Conservation (phyloP, 2,329 filamentous ascomycete genomes). For the Fusarium oligoseptatum region DNA sequence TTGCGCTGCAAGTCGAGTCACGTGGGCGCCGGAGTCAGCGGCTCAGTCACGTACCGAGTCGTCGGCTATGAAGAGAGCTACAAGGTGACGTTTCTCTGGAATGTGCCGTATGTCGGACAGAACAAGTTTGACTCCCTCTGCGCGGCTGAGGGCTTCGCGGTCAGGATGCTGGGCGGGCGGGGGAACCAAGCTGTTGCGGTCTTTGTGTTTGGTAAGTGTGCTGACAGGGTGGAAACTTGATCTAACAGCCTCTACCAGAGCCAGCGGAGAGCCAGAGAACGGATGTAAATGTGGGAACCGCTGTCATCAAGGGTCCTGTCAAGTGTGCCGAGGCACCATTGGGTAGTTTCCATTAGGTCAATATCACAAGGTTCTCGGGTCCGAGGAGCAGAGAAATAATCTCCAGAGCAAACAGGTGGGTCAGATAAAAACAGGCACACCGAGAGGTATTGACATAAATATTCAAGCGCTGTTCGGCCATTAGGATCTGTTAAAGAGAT, state of each 20-base stretch:
- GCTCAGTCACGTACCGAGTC: slow-evolving; percentile 14
- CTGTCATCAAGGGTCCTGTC: not conserved
- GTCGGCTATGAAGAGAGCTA: not conserved
- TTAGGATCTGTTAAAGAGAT: too few species aligned
- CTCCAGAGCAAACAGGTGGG: not conserved
- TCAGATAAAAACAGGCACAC: too few species aligned
- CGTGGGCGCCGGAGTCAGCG: slow-evolving; percentile 4
- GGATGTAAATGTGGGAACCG: slow-evolving; percentile 8
- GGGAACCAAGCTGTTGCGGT: slow-evolving; percentile 19
- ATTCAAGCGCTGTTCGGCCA: too few species aligned
- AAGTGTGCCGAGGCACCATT: not conserved
- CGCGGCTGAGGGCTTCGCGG: not conserved
- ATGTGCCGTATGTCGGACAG: slow-evolving; percentile 6
- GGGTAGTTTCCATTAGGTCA: not conserved
- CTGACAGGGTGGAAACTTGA: not conserved
- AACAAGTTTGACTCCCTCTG: slow-evolving; percentile 12
- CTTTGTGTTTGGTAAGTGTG: slow-evolving; percentile 26
- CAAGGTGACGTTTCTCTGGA: slow-evolving; percentile 16
- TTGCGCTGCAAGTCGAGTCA: slow-evolving; percentile 23
- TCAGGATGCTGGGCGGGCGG: slow-evolving; percentile 8
- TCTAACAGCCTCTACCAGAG: slow-evolving; percentile 4
- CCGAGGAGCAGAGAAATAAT: not conserved
- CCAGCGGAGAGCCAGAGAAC: not conserved
- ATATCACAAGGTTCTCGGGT: not conserved
- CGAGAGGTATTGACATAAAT: too few species aligned